Conservation (phyloP, 1,284 basidiomycete species). For the Kwoniella shivajii region DNA sequence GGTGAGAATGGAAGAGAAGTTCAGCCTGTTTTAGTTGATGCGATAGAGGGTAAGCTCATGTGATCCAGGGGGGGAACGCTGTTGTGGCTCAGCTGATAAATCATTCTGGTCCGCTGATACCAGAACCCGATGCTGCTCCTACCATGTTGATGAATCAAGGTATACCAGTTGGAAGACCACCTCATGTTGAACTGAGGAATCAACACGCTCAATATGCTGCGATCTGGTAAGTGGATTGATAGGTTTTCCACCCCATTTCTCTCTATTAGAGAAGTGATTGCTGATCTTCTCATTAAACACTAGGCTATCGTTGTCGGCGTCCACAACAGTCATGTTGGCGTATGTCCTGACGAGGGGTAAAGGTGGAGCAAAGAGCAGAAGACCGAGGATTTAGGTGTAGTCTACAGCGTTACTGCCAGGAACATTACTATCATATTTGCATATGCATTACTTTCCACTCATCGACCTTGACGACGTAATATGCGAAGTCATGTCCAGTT, state of each 20-base stretch:
- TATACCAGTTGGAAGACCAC: constrained; percentile 79
- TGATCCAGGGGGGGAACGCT: neutral
- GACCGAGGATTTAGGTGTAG: constrained; percentile 11
- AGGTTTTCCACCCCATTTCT: constrained; percentile 40
- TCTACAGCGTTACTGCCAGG: neutral
- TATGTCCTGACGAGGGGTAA: constrained; percentile 47
- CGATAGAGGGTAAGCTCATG: constrained; percentile 58
- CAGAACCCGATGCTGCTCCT: constrained; percentile 75
- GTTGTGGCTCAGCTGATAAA: neutral
- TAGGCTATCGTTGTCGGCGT: constrained; percentile 57
- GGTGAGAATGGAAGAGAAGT: constrained; percentile 70
- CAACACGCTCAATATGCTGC: constrained; percentile 93
- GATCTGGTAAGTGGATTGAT: constrained; percentile 75
- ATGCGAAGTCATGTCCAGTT: no score
- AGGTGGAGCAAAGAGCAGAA: constrained; percentile 20
- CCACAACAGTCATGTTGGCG: constrained; percentile 55
- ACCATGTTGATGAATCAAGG: constrained; percentile 70
- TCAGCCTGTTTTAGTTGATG: constrained; percentile 82
- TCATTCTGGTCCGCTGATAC: neutral
- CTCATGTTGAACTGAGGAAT: constrained; percentile 87
- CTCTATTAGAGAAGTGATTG: constrained; percentile 32
- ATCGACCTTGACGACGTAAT: no score
- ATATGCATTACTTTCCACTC: constrained; percentile 14
- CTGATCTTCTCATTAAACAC: neutral
- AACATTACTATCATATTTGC: neutral